These are phyloP conservation scores for Aspergillus haitiensis DNA, from an alignment of 495 filamentous ascomycete genomes.

Conservation along the genomic window DNA sequence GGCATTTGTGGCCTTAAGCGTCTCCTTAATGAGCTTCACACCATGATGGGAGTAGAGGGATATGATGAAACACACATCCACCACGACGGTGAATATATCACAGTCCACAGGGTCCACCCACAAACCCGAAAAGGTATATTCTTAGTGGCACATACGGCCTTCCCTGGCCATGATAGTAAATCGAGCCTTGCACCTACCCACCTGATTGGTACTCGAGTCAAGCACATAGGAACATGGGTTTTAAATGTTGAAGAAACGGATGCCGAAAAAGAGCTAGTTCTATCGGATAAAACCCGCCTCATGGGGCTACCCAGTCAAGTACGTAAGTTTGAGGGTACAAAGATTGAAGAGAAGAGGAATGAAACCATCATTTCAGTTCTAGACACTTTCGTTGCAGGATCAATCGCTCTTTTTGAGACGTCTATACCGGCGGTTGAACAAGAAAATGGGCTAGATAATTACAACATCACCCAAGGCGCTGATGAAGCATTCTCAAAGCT, in stretches of 20 bases:
- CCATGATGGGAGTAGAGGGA: slow-evolving; percentile 86
- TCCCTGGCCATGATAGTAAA: slow-evolving; percentile 79
- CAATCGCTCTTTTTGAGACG: slow-evolving; percentile 92
- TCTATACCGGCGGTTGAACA: slow-evolving; percentile 86
- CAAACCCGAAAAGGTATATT: slow-evolving; percentile 89
- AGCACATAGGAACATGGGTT: slow-evolving; percentile 82
- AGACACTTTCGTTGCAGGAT: slow-evolving; percentile 82
- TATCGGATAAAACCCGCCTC: slow-evolving; percentile 68
- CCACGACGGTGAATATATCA: slow-evolving; percentile 93
- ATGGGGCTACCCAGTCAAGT: slow-evolving; percentile 80
- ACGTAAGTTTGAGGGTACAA: slow-evolving; percentile 66
- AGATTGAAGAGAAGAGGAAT: slow-evolving; percentile 62
- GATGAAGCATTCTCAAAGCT: slow-evolving; percentile 74
- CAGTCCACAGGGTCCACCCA: slow-evolving; percentile 92
- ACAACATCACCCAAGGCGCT: slow-evolving; percentile 71
- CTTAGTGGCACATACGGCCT: slow-evolving; percentile 91
- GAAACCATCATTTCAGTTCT: slow-evolving; percentile 81
- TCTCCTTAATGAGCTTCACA: slow-evolving; percentile 88
- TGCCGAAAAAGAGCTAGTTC: slow-evolving; percentile 59
- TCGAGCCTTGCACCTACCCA: slow-evolving; percentile 72
- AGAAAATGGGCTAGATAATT: slow-evolving; percentile 74
- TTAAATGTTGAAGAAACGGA: slow-evolving; percentile 76
- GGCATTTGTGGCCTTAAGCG: slow-evolving; percentile 90
- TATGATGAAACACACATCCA: slow-evolving; percentile 96
- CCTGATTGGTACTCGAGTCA: slow-evolving; percentile 71